Conservation (phyloP, 169 alveolate genomes). For the Cryptosporidium ubiquitum region DNA sequence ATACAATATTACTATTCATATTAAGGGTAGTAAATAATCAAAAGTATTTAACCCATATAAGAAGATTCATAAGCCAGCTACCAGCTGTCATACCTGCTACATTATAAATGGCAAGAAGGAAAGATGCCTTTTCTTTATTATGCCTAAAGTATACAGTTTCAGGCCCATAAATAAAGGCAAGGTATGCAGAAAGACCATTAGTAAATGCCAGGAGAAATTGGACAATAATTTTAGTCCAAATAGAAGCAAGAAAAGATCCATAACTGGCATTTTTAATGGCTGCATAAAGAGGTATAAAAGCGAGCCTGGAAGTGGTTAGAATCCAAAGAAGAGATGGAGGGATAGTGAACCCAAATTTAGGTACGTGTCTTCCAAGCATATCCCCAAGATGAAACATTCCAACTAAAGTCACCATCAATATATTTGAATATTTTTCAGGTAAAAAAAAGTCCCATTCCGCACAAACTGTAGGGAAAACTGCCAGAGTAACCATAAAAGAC, state of each 20-base stretch:
- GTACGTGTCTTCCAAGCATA: constrained; percentile 64
- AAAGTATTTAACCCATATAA: constrained; percentile 58
- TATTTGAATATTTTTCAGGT: constrained; percentile 43
- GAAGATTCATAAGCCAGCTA: constrained; percentile 70
- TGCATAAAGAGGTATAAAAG: constrained; percentile 62
- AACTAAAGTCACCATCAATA: constrained; percentile 23
- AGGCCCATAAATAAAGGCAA: constrained; percentile 72
- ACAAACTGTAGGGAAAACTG: constrained; percentile 64
- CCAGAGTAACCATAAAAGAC: constrained; percentile 63
- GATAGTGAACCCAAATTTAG: constrained; percentile 29
- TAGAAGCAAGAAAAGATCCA: constrained; percentile 24
- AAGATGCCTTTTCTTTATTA: constrained; percentile 67
- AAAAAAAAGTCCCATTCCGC: constrained; percentile 47
- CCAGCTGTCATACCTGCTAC: constrained; percentile 75
- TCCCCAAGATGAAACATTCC: constrained; percentile 73
- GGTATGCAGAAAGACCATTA: constrained; percentile 58
- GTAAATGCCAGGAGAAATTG: constrained; percentile 65
- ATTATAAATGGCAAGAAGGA: constrained; percentile 52
- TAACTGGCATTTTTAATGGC: constrained; percentile 24
- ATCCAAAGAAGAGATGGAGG: constrained; percentile 73
- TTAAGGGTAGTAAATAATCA: background rate
- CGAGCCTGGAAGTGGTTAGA: constrained; percentile 60
- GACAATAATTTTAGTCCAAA: constrained; percentile 27
- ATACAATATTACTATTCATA: background rate
- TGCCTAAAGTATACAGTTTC: constrained; percentile 61